Percentiles rank a stretch among this genome's conserved stretches.
These are phyloP conservation scores for Pinus tabuliformis DNA, from an alignment of 75 land plant genomes.

Conservation along the genomic window DNA sequence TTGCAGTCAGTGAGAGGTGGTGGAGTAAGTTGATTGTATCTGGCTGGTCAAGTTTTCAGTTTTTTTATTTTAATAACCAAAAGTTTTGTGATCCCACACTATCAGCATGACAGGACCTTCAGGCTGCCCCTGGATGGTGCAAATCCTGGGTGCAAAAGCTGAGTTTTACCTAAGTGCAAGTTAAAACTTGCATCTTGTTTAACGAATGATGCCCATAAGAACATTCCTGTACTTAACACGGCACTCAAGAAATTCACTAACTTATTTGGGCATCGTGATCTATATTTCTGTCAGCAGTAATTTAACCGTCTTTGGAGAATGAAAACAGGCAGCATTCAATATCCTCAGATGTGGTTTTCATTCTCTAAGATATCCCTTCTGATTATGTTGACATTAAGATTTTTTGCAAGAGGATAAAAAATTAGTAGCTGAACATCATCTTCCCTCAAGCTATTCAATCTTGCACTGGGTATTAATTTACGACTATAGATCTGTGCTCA, in stretches of 20 bases:
- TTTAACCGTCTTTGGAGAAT: not conserved
- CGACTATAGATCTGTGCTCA: not conserved
- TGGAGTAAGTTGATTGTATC: constrained; percentile 8
- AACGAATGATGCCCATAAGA: not conserved
- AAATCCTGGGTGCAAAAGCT: not conserved
- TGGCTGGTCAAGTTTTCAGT: not conserved
- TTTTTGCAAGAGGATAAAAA: not conserved
- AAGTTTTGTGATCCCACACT: not conserved
- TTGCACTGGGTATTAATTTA: constrained; percentile 8
- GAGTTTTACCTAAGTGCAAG: constrained; percentile 2
- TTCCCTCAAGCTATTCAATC: not conserved
- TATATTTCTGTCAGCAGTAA: constrained; percentile 6
- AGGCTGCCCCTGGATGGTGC: not conserved
- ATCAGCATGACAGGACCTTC: constrained; percentile 5
- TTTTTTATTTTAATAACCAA: constrained; percentile 2
- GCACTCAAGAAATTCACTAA: constrained; percentile 1
- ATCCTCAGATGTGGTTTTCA: not conserved
- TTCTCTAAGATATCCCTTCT: constrained; percentile 7
- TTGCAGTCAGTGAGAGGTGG: constrained; percentile 42
- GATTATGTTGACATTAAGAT: constrained; percentile 3
- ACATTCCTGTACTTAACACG: constrained; percentile 1
- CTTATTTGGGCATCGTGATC: constrained; percentile 7
- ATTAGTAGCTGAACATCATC: not conserved
- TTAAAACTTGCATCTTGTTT: constrained; percentile 1
- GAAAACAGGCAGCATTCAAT: not conserved